phyloP scores from a whole-genome alignment of 2,329 filamentous ascomycete genomes.

The Chaetomiaceae sp. region DNA sequence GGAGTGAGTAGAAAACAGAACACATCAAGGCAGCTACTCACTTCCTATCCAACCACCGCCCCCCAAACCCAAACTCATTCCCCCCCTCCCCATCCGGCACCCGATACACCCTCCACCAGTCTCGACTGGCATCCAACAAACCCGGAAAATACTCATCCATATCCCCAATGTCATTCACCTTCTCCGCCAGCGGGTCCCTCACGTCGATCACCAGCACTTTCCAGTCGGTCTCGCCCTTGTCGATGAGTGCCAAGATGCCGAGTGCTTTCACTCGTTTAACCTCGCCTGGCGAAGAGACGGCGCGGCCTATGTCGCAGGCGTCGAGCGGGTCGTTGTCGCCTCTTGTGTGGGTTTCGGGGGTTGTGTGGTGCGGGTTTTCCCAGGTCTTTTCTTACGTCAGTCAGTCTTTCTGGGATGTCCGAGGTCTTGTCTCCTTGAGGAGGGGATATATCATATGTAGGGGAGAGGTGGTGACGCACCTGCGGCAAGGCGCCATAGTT shows the following conservation, averaged over 20 bases:
- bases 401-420: no score
- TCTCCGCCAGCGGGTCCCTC: constrained; percentile 89
- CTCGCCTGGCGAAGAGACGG: constrained; percentile 89
- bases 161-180: constrained; percentile 96
- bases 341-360: constrained; percentile 98
- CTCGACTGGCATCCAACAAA: constrained; percentile 92
- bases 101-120: constrained; percentile 99
- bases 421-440: not conserved
- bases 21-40: constrained; percentile 36
- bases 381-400: constrained; percentile 63
- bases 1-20: not conserved
- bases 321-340: constrained; percentile 99
- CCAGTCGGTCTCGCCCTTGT: constrained; percentile 99
- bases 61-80: constrained; percentile 99
- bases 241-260: constrained; percentile 95
- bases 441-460: constrained; percentile 14
- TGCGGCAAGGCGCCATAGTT: constrained; percentile 99
- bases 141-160: constrained; percentile 95
- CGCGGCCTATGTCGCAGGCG: constrained; percentile 97
- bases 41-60: constrained; percentile 99
- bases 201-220: constrained; percentile 99
- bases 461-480: constrained; percentile 44
- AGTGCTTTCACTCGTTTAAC: constrained; percentile 99
- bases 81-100: constrained; percentile 99
- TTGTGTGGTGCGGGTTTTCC: constrained; percentile 91